Conservation (phyloP, 495 filamentous ascomycete genomes). For the Tuber magnatum region DNA sequence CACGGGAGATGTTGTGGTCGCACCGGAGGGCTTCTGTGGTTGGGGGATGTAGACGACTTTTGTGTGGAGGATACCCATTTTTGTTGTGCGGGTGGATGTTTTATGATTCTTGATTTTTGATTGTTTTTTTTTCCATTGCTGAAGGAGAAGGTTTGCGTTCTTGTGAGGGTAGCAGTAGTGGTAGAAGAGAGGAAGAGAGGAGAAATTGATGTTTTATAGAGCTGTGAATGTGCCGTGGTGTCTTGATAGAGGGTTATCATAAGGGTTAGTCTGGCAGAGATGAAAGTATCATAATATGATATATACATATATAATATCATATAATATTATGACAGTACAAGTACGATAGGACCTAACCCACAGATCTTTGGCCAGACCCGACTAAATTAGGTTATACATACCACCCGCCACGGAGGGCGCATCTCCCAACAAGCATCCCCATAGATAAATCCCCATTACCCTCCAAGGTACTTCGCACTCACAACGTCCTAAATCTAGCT, state of each 20-base stretch:
- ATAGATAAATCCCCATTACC: too few relatives aligned
- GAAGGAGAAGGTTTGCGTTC: neutral
- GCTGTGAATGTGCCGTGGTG: neutral
- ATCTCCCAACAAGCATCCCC: too few relatives aligned
- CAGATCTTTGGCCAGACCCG: too few relatives aligned
- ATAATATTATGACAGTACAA: too few relatives aligned
- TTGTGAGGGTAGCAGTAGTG: neutral
- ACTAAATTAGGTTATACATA: too few relatives aligned
- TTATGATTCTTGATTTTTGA: neutral
- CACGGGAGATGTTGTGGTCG: neutral
- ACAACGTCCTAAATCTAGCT: too few relatives aligned
- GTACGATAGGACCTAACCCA: too few relatives aligned
- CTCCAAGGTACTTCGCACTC: too few relatives aligned
- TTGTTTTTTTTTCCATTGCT: neutral
- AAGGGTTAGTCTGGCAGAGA: too few relatives aligned
- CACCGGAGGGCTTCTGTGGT: neutral
- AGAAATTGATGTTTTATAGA: neutral
- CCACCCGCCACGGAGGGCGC: too few relatives aligned
- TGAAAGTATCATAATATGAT: too few relatives aligned
- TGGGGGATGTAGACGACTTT: neutral
- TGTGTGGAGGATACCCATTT: slow-evolving; percentile 3
- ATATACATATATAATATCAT: too few relatives aligned
- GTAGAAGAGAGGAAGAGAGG: neutral
- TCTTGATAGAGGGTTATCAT: neutral
- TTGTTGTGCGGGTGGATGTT: neutral